Conservation (phyloP, 2,329 filamentous ascomycete genomes). For the Emmonsiellopsis sp. region DNA sequence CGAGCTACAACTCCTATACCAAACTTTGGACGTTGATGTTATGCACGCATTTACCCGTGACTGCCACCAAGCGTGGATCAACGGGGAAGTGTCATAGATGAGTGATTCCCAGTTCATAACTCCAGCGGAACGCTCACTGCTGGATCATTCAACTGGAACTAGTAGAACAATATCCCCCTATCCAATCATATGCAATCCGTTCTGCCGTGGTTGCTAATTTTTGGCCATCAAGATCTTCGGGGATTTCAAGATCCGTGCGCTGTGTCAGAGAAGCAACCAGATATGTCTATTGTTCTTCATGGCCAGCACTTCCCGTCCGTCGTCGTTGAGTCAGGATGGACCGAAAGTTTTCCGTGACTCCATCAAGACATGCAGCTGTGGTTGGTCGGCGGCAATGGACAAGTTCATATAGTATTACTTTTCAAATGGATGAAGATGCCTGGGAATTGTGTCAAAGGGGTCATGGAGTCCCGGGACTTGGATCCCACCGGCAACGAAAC, state of each 20-base stretch:
- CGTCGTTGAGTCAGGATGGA: slow-evolving; percentile 8
- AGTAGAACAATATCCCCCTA: neutral
- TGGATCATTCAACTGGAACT: neutral
- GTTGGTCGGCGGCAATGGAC: slow-evolving; percentile 4
- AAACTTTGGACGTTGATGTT: slow-evolving; percentile 2
- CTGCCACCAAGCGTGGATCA: slow-evolving; percentile 3
- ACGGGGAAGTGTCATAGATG: neutral
- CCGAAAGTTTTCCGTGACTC: slow-evolving; percentile 2
- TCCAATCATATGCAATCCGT: neutral
- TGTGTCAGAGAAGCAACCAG: slow-evolving; percentile 7
- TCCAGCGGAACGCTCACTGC: neutral
- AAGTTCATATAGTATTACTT: slow-evolving; percentile 5
- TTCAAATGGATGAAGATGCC: slow-evolving; percentile 6
- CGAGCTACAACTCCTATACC: slow-evolving; percentile 4
- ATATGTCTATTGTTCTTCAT: neutral
- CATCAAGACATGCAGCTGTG: slow-evolving; percentile 9
- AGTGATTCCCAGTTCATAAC: slow-evolving; percentile 1
- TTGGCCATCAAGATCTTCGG: neutral
- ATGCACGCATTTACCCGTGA: slow-evolving; percentile 4
- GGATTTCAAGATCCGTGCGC: slow-evolving; percentile 2
- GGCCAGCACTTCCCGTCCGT: slow-evolving; percentile 4
- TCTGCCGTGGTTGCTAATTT: neutral
- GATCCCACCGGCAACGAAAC: slow-evolving; percentile 2
- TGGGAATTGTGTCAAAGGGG: neutral
- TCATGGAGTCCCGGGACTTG: slow-evolving; percentile 1